Base-by-base conservation (phyloP, 1,139 yeast genomes). In the Geotrichum australiense region DNA sequence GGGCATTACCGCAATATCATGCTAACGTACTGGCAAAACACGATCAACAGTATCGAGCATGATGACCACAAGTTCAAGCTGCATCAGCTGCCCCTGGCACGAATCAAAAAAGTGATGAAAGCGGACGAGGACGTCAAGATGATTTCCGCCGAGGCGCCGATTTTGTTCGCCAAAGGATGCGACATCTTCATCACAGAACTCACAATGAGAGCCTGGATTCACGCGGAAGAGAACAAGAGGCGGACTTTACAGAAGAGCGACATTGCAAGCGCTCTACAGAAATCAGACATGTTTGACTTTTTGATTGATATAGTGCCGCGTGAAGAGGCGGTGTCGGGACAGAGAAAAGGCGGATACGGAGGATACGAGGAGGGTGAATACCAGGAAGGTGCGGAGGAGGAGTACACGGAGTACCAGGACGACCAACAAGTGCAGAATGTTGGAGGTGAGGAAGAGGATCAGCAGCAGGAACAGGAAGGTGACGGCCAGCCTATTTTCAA, bases 201-300 rank as follows among this genome's bases (percentile, higher is more conserved):
- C 45, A 89, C 98, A 10, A 87, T 91, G 96, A 71, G 98, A 47
- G 97, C 98, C 2, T 91, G 98, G 98, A 86, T 91, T 49, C 96
- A 89, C 55, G 96, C 97, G 1, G 97, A 91, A 61, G 96, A 86
- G 55, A 86, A 85, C 65, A 91, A 91, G 59, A 74, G 98, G 52
- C 71, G 98, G 50, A 91, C 98, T 8, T 66, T 91, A 47, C 98
- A 91, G 63, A 81, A 89, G 55, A 80, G 89, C 2, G 98, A 91
- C 59, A 87, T 91, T 50, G 95, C 96, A 2, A 93, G 94, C 27
- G 98, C 98, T 1, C 70, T 91, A 48, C 93, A 91, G 49, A 86
- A 85, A 59, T 79, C 91, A 42, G 98, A 91, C 62, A 89, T 91
- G 96, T 91, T 89, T 70, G 98, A 91, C 59, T 91, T 91, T 58